Evolutionary conservation across 2,329 filamentous ascomycete species (phyloP), one percentile per base, ranked within the genome.

Genomic region (Microsporum ferrugineum): DNA sequence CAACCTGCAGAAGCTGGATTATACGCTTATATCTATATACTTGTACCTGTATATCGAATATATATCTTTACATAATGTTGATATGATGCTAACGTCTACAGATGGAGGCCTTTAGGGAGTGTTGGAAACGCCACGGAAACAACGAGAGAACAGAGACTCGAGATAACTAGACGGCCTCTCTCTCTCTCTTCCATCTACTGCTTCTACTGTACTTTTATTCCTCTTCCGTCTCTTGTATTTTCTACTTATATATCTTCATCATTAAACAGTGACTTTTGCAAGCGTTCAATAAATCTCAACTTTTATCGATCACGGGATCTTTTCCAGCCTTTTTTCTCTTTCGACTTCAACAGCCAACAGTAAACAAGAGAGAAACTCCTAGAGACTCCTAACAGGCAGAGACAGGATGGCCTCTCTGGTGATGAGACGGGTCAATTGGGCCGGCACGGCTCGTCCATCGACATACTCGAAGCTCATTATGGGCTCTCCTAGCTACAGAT

Each of bases 61-160:
- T 33, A 47, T n/a, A 57, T n/a, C 41, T 10, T 3, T n/a, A 12
- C 3, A 10, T 29, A 17, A 14, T 36, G 14, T 43, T 17, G 39
- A 43, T n/a, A n/a, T 43, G 39, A 43, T 43, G 39, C 39, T 43
- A n/a, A 43, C 39, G 14, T 43, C 39, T 43, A 43, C 67, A 97
- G 92, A 95, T 97, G 88, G 87, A 94, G 71, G 80, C 82, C 1
- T 97, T 97, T 72, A 86, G 85, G 69, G 82, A 87, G 68, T 97
- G 92, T 75, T 97, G 92, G 92, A 96, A 95, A 76, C 81, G 80
- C 65, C 86, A 95, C 68, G 86, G 90, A 57, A 97, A 97, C 73
- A 86, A 95, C 68, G 78, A 88, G 72, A 84, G 94, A 69, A 96
- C 91, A 0, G 81, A 81, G 60, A 86, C 82, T 47, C 92, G 90